phyloP scores from a whole-genome alignment of 164 flowering plant species.

The Magnolia sinica region DNA sequence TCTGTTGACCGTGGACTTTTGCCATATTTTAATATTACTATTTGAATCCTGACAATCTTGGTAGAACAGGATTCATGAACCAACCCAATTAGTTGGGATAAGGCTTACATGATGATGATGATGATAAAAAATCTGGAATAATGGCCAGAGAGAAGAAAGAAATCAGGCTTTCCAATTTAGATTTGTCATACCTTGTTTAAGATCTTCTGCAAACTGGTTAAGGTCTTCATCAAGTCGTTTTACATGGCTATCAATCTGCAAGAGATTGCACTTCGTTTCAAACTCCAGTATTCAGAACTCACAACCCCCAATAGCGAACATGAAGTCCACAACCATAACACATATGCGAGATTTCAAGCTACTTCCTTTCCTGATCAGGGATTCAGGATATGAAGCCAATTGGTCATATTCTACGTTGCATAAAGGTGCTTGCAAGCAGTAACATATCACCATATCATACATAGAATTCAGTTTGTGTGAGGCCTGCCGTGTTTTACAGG shows the following conservation, averaged over 20 bases:
- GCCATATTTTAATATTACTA: too few relatives aligned
- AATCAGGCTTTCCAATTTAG: background rate
- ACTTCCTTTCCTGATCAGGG: background rate
- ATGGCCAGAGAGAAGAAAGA: too few relatives aligned
- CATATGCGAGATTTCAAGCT: background rate
- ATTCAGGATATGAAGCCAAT: background rate
- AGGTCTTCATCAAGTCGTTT: slow-evolving; percentile 97
- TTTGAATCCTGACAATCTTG: background rate
- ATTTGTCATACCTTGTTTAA: slow-evolving; percentile 78
- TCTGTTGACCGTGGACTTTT: too few relatives aligned
- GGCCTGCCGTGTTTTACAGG: too few relatives aligned
- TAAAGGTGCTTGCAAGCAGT: too few relatives aligned
- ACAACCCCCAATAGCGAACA: background rate
- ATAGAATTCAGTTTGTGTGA: too few relatives aligned
- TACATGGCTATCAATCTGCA: slow-evolving; percentile 95
- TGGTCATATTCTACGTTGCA: background rate
- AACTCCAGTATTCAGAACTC: background rate
- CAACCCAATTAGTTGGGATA: background rate
- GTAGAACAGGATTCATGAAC: background rate
- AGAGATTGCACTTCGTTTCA: background rate
- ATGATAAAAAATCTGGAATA: too few relatives aligned
- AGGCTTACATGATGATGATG: background rate
- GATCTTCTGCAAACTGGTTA: slow-evolving; percentile 86
- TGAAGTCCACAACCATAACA: background rate
- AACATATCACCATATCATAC: too few relatives aligned